Percentiles rank a stretch among this genome's conserved stretches.
These are phyloP conservation scores for Leptographium galeiforme DNA, from an alignment of 2,329 filamentous ascomycete species.

Conservation along the genomic window DNA sequence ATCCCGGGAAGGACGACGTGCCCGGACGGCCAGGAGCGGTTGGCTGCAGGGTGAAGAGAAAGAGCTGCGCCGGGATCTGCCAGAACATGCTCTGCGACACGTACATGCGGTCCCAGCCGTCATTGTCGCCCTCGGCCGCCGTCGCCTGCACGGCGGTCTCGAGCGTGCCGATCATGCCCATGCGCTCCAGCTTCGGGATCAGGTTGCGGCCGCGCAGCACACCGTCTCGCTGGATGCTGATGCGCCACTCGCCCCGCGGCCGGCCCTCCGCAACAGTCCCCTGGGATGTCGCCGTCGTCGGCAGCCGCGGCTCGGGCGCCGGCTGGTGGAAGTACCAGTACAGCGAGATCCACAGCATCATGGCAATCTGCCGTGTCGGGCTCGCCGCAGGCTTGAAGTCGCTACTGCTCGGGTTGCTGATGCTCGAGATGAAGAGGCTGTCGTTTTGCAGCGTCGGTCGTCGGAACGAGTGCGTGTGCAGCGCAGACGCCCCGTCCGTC, in stretches of 20 bases:
- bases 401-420: conserved; percentile 66
- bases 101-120: conserved; percentile 70
- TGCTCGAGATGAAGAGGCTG: conserved; percentile 80
- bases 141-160: conserved; percentile 54
- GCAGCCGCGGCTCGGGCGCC: conserved; percentile 51
- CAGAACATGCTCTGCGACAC: conserved; percentile 72
- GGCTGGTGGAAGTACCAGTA: conserved; percentile 97
- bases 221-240: conserved; percentile 76
- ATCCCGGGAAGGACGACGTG: conserved; percentile 29
- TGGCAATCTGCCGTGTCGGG: conserved; percentile 77
- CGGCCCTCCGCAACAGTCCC: conserved; percentile 55
- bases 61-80: conserved; percentile 79
- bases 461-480: conserved; percentile 50
- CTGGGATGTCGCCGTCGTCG: conserved; percentile 43
- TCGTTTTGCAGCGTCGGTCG: conserved; percentile 66
- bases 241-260: conserved; percentile 74
- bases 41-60: conserved; percentile 73
- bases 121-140: conserved; percentile 27
- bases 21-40: conserved; percentile 7
- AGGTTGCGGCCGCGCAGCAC: conserved; percentile 73
- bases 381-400: conserved; percentile 72
- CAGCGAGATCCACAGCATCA: conserved; percentile 91
- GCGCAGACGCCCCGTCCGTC: too few species aligned
- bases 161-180: conserved; percentile 69
- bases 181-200: conserved; percentile 81